Conservation (phyloP, 192 early-diverging fungal genomes). For the Cetraspora pellucida region DNA sequence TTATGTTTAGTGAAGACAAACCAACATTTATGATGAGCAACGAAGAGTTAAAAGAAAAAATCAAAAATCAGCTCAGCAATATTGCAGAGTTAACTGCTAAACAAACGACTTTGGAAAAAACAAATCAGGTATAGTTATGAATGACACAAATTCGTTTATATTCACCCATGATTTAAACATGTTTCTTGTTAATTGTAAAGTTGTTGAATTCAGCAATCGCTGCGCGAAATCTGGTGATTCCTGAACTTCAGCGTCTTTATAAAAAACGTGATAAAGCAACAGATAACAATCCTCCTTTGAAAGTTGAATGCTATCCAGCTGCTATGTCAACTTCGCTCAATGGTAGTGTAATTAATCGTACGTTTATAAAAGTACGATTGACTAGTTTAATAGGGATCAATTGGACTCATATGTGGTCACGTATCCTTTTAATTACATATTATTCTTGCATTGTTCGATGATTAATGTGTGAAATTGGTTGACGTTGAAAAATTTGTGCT, state of each 20-base stretch:
- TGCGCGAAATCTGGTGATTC: constrained; percentile 26
- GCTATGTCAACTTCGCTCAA: constrained; percentile 11
- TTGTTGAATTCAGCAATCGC: constrained; percentile 8
- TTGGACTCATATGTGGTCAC: constrained; percentile 27
- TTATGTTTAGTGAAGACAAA: not conserved
- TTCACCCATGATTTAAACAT: not conserved
- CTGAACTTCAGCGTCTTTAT: constrained; percentile 13
- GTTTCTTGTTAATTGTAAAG: not conserved
- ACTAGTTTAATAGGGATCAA: constrained; percentile 16
- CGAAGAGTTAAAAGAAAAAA: constrained; percentile 16
- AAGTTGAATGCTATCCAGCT: constrained; percentile 8
- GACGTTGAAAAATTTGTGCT: no score
- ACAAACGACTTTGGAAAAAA: constrained; percentile 21
- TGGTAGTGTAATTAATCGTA: constrained; percentile 4
- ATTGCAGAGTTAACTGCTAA: constrained; percentile 21
- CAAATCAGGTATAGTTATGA: not conserved
- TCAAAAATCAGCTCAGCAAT: constrained; percentile 18
- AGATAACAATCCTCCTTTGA: not conserved
- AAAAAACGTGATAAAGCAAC: not conserved
- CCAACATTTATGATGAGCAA: not conserved
- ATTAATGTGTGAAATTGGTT: no score
- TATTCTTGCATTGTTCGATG: not conserved
- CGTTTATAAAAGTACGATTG: constrained; percentile 15
- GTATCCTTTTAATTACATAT: constrained; percentile 20
- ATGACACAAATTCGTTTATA: not conserved